Base-by-base conservation (phyloP, 177 flowering plant species). In the Vitis hybrid region DNA sequence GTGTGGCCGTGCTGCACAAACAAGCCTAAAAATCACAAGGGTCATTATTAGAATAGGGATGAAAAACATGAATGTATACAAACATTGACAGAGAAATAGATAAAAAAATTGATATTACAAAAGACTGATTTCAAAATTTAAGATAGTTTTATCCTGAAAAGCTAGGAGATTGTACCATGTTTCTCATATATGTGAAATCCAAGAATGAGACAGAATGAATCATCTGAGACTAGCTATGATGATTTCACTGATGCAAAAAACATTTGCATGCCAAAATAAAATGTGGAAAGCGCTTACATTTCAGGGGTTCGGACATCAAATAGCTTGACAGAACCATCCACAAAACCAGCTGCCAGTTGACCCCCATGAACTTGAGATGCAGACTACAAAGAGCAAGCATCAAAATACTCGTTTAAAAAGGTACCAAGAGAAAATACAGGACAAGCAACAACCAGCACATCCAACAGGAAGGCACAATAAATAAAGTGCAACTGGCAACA, bases 311-410 rank as follows among this genome's bases (percentile, higher is more conserved):
- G 90, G 61, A 91, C 80, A 74, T 95, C 99, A 79, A 82, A 95
- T 19, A 95, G 71, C 72, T 86, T 88, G 70, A 95, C 92, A 71
- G 86, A 86, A 61, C 97, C 99, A 83, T 95, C 98, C 4, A 75
- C 85, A 80, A 80, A 95, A 70, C 99, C 99, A 76, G 97, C 93
- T 14, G 85, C 94, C 71, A 91, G 73, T 76, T 89, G 97, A 75
- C 93, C 89, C 21, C 91, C 88, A 72, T 92, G 91, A 74, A 93
- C 93, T 84, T 92, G 95, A 76, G 99, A 95, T 80, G 97, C 97
- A 82, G 97, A 80, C 99, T 95, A 60, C 78, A 76, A 10, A 72
- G 23, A 26, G n/a, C 19, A 75, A 56, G 18, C 26, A 72, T 23
- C 51, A 57, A 14, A 11, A 45, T 61, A 14, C 12, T 14, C 67